Evolutionary conservation across 495 filamentous ascomycete genomes (phyloP).

Genomic region (Penicillium paxilli): DNA sequence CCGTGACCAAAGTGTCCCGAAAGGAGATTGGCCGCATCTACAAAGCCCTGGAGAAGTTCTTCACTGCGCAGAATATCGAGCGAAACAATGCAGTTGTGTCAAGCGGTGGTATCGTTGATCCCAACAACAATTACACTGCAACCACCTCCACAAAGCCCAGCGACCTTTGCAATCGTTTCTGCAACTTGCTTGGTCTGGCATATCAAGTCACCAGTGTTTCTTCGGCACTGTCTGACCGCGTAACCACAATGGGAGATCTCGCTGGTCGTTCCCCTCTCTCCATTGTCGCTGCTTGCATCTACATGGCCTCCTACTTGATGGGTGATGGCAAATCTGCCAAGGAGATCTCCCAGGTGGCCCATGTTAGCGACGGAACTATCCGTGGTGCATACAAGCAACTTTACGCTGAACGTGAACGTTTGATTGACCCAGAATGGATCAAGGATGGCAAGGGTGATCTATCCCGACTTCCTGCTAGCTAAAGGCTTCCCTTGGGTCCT

Average conservation of each 20-base stretch:
- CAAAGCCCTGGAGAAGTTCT: constrained; percentile 87
- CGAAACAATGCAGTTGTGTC: constrained; percentile 50
- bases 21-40: constrained; percentile 97
- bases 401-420: constrained; percentile 65
- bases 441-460: constrained; percentile 67
- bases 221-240: constrained; percentile 68
- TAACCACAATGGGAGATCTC: constrained; percentile 70
- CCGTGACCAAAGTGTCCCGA: constrained; percentile 89
- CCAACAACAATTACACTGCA: constrained; percentile 63
- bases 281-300: constrained; percentile 92
- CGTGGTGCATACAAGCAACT: constrained; percentile 91
- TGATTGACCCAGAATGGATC: constrained; percentile 77
- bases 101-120: constrained; percentile 45
- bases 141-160: constrained; percentile 79
- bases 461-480: constrained; percentile 62
- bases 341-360: constrained; percentile 76
- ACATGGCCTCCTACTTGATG: constrained; percentile 85
- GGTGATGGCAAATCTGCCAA: constrained; percentile 75
- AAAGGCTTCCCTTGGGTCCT: neutral
- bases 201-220: constrained; percentile 70
- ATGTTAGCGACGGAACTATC: constrained; percentile 94
- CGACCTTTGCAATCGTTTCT: constrained; percentile 86
- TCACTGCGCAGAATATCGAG: constrained; percentile 59
- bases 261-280: constrained; percentile 94
- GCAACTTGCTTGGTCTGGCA: constrained; percentile 72